Evolutionary conservation across 768 basidiomycete species (phyloP).

Genomic region (Hericium coralloides): DNA sequence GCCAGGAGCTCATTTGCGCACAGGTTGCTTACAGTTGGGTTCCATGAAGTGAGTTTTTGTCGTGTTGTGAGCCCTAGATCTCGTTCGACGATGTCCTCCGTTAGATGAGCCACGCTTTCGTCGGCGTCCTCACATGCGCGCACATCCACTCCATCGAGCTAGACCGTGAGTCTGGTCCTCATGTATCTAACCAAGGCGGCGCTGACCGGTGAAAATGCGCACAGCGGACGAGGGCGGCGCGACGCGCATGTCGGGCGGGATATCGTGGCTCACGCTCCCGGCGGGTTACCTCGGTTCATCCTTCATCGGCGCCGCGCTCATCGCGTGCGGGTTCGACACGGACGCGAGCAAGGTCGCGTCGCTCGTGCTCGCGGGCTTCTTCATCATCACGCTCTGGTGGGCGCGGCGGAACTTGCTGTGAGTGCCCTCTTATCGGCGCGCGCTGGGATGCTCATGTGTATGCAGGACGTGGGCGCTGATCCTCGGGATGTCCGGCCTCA

Average conservation of each 20-base stretch:
- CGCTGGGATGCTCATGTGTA: not conserved
- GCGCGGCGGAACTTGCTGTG: constrained; percentile 68
- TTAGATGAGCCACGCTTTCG: constrained; percentile 84
- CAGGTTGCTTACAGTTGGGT: constrained; percentile 79
- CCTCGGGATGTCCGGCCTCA: constrained; percentile 68
- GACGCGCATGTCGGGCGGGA: constrained; percentile 82
- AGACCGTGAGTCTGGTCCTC: constrained; percentile 53
- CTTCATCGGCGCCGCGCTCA: constrained; percentile 79
- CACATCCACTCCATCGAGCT: constrained; percentile 77
- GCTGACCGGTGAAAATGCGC: not conserved
- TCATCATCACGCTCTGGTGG: constrained; percentile 87
- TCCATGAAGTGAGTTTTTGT: constrained; percentile 58
- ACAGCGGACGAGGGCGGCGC: constrained; percentile 83
- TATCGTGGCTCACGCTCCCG: constrained; percentile 72
- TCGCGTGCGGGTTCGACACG: constrained; percentile 83
- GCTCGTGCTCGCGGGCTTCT: constrained; percentile 75
- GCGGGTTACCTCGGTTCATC: constrained; percentile 83
- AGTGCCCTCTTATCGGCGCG: constrained; percentile 16
- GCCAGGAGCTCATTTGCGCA: constrained; percentile 1
- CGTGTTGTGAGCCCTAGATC: not conserved
- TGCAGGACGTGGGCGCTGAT: constrained; percentile 72
- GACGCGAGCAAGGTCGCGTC: constrained; percentile 82
- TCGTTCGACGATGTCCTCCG: not conserved
- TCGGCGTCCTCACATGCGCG: constrained; percentile 80
- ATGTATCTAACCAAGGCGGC: no score